phyloP scores from a whole-genome alignment of 2,329 filamentous ascomycete species.

The Parascedosporium putredinis region DNA sequence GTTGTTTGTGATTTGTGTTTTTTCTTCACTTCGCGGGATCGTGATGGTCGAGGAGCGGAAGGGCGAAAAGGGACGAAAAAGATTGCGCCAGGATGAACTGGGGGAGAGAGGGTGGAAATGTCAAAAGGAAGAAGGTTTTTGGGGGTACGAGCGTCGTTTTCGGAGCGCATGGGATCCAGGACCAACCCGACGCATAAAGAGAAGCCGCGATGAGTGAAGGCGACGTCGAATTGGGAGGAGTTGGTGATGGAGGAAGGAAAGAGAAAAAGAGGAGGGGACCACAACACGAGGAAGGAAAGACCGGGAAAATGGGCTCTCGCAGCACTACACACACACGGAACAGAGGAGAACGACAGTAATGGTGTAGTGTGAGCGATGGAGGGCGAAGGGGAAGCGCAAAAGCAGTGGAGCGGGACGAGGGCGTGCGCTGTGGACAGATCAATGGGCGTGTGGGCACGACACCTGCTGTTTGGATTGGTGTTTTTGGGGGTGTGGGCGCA shows the following conservation, averaged over 20 bases:
- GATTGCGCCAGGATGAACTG: constrained; percentile 2
- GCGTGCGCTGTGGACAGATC: constrained; percentile 7
- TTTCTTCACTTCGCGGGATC: constrained; percentile 5
- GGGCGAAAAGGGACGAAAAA: neutral
- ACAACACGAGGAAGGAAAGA: constrained; percentile 7
- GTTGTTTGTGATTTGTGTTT: neutral
- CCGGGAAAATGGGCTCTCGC: constrained; percentile 6
- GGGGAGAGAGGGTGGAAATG: constrained; percentile 1
- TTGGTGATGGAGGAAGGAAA: constrained; percentile 3
- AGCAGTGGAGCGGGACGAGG: constrained; percentile 9
- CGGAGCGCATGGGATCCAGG: constrained; percentile 2
- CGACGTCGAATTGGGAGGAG: constrained; percentile 3
- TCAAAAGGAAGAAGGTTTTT: neutral
- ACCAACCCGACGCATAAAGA: neutral
- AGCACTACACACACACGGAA: no score
- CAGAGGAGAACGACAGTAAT: no score
- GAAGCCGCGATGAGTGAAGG: constrained; percentile 2
- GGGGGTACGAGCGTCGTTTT: neutral
- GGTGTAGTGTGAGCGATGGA: neutral
- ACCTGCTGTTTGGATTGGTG: constrained; percentile 1
- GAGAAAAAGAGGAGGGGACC: constrained; percentile 5
- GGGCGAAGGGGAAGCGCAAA: constrained; percentile 6
- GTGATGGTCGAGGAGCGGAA: constrained; percentile 7
- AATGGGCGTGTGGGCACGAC: constrained; percentile 5
- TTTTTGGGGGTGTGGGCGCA: constrained; percentile 1